Evolutionary conservation across 148 eudicot species (phyloP).

Genomic region (Rhododendron vialii): DNA sequence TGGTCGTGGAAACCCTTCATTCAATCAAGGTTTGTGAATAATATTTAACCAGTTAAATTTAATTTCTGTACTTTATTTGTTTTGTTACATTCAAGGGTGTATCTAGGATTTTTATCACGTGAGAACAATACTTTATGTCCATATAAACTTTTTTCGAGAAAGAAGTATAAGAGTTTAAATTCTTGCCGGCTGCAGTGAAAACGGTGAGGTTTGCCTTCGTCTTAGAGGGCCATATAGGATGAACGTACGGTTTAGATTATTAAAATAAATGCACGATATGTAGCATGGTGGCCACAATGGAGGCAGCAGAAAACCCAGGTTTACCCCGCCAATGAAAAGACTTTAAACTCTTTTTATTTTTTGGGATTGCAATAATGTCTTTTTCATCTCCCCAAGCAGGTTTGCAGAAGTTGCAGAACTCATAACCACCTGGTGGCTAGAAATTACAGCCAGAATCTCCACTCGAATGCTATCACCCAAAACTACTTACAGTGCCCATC

Average conservation of each 20-base stretch:
- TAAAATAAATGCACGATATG: no score
- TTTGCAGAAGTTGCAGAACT: conserved; percentile 48
- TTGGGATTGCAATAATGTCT: background rate
- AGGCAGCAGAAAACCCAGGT: no score
- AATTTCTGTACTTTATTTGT: no score
- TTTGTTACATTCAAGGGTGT: background rate
- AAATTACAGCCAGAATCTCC: conserved; percentile 31
- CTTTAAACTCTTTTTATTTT: no score
- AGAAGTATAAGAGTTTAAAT: no score
- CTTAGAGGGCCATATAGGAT: no score
- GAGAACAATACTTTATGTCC: background rate
- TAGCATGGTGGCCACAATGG: no score
- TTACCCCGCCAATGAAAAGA: no score
- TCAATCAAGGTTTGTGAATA: conserved; percentile 17
- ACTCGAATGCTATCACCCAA: conserved; percentile 31
- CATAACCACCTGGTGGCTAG: conserved; percentile 57
- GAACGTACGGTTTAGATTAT: no score
- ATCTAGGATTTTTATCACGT: background rate
- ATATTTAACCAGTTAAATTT: background rate
- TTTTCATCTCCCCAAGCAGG: conserved; percentile 19
- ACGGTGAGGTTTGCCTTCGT: no score
- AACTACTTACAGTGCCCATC: conserved; percentile 49
- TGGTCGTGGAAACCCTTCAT: conserved; percentile 42
- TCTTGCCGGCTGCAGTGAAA: no score
- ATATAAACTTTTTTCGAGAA: no score